phyloP scores from a whole-genome alignment of 176 grass and related monocot species.

The Melocanna baccifera region DNA sequence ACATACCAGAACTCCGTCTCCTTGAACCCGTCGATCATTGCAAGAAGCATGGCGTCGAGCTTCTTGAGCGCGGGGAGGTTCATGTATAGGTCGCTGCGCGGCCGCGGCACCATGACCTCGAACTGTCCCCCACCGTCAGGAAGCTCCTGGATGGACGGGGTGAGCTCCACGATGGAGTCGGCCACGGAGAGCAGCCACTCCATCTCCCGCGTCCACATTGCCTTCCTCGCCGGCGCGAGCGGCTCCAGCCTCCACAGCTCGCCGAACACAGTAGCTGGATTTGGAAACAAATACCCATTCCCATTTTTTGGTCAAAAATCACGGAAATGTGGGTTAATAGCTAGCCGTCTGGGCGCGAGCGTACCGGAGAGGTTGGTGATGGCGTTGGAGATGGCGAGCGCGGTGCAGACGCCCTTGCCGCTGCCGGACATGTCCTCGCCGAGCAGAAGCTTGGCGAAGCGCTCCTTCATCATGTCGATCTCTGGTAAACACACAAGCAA shows the following conservation, averaged over 20 bases:
- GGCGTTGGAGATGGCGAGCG: slow-evolving; percentile 95
- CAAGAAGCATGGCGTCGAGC: slow-evolving; percentile 90
- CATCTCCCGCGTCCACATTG: slow-evolving; percentile 96
- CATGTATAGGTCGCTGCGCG: slow-evolving; percentile 85
- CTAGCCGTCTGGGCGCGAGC: background rate
- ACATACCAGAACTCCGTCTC: slow-evolving; percentile 94
- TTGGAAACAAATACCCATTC: background rate
- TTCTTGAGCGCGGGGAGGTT: slow-evolving; percentile 96
- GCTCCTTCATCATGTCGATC: slow-evolving; percentile 99
- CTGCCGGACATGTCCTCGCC: slow-evolving; percentile 99
- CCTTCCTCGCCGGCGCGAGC: slow-evolving; percentile 73
- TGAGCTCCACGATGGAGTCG: slow-evolving; percentile 92
- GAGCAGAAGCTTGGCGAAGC: slow-evolving; percentile 93
- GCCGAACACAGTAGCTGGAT: slow-evolving; percentile 85
- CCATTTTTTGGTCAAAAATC: background rate
- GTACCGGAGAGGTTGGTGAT: slow-evolving; percentile 98
- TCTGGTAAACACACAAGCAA: slow-evolving; percentile 34
- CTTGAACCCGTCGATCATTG: slow-evolving; percentile 80
- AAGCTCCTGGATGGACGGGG: slow-evolving; percentile 87
- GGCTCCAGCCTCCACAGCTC: slow-evolving; percentile 98
- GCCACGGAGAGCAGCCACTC: slow-evolving; percentile 88
- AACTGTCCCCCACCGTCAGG: slow-evolving; percentile 76
- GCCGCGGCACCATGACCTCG: slow-evolving; percentile 92
- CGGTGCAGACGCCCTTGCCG: slow-evolving; percentile 96
- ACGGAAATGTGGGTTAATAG: slow-evolving; percentile 16